phyloP scores from a whole-genome alignment of 1,284 basidiomycete genomes.

The Phaffia rhodozyma region DNA sequence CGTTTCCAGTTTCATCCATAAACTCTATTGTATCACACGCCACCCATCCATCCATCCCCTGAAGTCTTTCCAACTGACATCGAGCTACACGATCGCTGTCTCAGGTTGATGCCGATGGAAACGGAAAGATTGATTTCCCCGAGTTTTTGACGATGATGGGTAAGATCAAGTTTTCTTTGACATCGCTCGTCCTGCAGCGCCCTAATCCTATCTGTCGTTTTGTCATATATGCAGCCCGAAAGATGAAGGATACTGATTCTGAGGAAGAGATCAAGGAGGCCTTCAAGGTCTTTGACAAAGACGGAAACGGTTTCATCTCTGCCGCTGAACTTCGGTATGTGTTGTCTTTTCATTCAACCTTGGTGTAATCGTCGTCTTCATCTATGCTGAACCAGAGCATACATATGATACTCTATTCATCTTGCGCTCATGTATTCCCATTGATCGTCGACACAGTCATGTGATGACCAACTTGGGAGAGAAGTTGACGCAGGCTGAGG shows the following conservation, averaged over 20 bases:
- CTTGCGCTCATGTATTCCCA: slow-evolving; percentile 17
- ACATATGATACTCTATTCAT: background rate
- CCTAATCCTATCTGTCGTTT: background rate
- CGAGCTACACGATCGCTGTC: background rate
- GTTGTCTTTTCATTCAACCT: background rate
- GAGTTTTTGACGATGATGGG: slow-evolving; percentile 37
- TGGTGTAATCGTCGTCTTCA: background rate
- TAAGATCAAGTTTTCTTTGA: background rate
- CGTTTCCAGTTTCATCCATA: background rate
- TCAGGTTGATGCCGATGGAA: slow-evolving; percentile 47
- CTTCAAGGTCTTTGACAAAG: slow-evolving; percentile 57
- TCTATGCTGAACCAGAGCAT: background rate
- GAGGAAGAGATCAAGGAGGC: slow-evolving; percentile 56
- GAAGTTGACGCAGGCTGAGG: slow-evolving; percentile 82
- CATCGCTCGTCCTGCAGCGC: background rate
- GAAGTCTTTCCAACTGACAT: background rate
- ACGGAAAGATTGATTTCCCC: slow-evolving; percentile 89
- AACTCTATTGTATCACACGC: background rate
- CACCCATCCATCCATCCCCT: background rate
- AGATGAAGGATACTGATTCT: slow-evolving; percentile 85
- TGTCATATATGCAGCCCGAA: slow-evolving; percentile 55
- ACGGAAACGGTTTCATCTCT: slow-evolving; percentile 50
- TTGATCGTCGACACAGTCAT: slow-evolving; percentile 20
- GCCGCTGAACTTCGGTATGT: slow-evolving; percentile 51
- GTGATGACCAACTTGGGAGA: slow-evolving; percentile 44